Conservation (phyloP, 495 filamentous ascomycete genomes). For the Apodospora peruviana region DNA sequence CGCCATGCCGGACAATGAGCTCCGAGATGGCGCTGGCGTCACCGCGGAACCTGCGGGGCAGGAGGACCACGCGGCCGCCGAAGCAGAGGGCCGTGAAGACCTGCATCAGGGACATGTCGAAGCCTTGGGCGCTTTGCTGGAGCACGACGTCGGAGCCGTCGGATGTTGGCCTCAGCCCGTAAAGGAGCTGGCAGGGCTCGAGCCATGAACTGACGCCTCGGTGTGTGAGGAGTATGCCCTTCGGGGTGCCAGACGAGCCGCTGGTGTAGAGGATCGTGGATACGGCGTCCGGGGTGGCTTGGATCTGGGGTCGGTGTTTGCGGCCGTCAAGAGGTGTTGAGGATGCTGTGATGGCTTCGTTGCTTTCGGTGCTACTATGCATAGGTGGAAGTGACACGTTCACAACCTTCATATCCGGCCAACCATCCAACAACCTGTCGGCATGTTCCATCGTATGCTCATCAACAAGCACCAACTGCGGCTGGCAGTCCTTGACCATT, state of each 20-base stretch:
- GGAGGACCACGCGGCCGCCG: slow-evolving; percentile 21
- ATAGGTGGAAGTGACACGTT: background rate
- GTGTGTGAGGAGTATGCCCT: slow-evolving; percentile 37
- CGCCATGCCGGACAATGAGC: slow-evolving; percentile 8
- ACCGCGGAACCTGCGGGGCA: slow-evolving; percentile 9
- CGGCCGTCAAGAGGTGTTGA: background rate
- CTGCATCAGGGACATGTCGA: slow-evolving; percentile 26
- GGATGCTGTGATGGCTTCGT: slow-evolving; percentile 3
- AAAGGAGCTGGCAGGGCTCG: slow-evolving; percentile 12
- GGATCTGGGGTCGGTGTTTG: background rate
- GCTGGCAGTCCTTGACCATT: slow-evolving; percentile 10
- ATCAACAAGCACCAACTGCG: slow-evolving; percentile 33
- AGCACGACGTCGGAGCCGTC: slow-evolving; percentile 9
- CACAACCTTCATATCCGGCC: background rate
- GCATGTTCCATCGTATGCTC: background rate
- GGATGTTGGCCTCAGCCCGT: background rate
- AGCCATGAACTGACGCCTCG: slow-evolving; percentile 11
- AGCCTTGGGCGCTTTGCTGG: slow-evolving; percentile 27
- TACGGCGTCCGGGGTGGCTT: slow-evolving; percentile 5
- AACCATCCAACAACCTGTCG: background rate
- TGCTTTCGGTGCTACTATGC: background rate
- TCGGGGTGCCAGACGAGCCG: slow-evolving; percentile 42
- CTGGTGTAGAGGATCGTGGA: slow-evolving; percentile 42
- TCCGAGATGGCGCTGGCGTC: slow-evolving; percentile 19
- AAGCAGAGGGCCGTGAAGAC: slow-evolving; percentile 19